Evolutionary conservation across 2,329 filamentous ascomycete genomes (phyloP), one percentile per base, ranked within the genome.

Genomic region (Alternaria sp.): DNA sequence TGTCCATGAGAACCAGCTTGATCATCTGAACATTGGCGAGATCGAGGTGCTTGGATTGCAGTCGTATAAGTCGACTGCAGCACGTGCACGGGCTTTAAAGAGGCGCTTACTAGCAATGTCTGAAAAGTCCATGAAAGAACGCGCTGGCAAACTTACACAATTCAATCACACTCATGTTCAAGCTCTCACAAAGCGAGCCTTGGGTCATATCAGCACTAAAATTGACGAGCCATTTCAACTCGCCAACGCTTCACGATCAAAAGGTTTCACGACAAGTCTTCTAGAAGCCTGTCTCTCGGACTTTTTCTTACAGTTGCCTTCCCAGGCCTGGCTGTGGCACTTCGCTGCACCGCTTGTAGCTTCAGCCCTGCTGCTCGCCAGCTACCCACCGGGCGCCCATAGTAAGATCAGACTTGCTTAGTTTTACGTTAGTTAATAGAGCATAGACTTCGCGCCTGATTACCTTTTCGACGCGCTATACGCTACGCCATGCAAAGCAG

Each of bases 311-410:
- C 40, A 65, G 14, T 57, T 74, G 22, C 73, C 71, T 9, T 69
- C 60, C 12, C 49, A 73, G 41, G 60, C 63, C 18, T 73, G 60
- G 66, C 49, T 71, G 6, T 71, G 57, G 63, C 61, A 70, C 53
- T 51, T 74, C 30, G 44, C 63, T 12, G 54, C 60, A 34, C 70
- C 72, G 20, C 34, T 76, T 14, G 43, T 76, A 25, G 67, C 67
- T 11, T 75, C 67, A 3, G 64, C 71, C 16, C 46, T 75, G 2
- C 44, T 72, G 30, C 57, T 76, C 3, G 59, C 69, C 7, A 67
- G 62, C 30, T 75, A 73, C 52, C 67, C 69, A 27, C 67, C 67
- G 22, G 54, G 60, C 9, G 53, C 67, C 10, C 65, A 75, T 52
- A 22, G 68, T 75, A 64, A 61, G 66, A 32, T 54, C 27, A 16